These are phyloP conservation scores for Populus hybrid DNA, from an alignment of 441 rosid species.

Conservation along the genomic window DNA sequence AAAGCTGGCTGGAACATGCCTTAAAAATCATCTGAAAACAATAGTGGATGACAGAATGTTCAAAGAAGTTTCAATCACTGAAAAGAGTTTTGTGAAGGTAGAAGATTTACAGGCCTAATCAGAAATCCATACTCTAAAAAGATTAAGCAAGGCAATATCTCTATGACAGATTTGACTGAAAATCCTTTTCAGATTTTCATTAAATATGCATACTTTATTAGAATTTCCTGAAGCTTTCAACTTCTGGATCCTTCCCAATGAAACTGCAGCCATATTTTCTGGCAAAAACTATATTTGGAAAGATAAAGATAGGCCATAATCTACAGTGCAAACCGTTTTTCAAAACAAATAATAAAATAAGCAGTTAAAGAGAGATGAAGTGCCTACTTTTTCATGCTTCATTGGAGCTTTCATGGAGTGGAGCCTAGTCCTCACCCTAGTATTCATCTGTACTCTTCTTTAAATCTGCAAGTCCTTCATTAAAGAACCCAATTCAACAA, in stretches of 20 bases:
- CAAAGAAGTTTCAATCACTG: neutral
- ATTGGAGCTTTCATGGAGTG: constrained; percentile 33
- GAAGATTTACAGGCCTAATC: neutral
- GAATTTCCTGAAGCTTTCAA: constrained; percentile 21
- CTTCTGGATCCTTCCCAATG: constrained; percentile 24
- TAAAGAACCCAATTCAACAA: constrained; percentile 20
- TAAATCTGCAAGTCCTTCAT: constrained; percentile 27
- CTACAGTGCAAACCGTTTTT: constrained; percentile 22
- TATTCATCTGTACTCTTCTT: constrained; percentile 35
- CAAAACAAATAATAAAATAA: constrained; percentile 15
- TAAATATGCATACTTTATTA: constrained; percentile 6
- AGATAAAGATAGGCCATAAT: neutral
- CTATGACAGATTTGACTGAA: neutral
- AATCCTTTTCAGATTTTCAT: constrained; percentile 20
- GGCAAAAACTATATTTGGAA: constrained; percentile 13
- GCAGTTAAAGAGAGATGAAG: constrained; percentile 10
- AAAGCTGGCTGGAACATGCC: neutral
- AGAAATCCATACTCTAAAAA: neutral
- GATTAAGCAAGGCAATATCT: neutral
- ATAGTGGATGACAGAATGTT: neutral
- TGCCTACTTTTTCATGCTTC: constrained; percentile 40
- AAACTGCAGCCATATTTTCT: constrained; percentile 26
- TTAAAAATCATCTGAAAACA: neutral
- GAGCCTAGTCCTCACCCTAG: constrained; percentile 28
- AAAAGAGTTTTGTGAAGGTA: neutral